Conservation (phyloP, 176 grass and related monocot species). For the Pharus latifolius region DNA sequence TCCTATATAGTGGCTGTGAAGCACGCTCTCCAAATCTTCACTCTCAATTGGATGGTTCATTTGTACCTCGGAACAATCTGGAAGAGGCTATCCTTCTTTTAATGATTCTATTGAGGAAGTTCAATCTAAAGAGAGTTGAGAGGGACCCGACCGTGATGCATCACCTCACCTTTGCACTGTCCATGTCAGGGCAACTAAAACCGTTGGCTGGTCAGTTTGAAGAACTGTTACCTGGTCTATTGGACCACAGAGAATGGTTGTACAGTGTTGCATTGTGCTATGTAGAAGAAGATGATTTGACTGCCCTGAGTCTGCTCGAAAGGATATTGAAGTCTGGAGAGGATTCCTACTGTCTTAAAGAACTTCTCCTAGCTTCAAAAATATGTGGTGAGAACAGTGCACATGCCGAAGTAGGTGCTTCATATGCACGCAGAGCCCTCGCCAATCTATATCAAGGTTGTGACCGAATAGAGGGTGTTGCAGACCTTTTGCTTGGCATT, state of each 20-base stretch:
- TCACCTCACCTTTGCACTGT: conserved; percentile 72
- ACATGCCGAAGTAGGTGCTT: conserved; percentile 43
- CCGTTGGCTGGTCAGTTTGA: conserved; percentile 53
- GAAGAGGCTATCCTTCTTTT: conserved; percentile 92
- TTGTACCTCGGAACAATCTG: conserved; percentile 70
- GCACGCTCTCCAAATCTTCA: conserved; percentile 33
- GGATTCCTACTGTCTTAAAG: conserved; percentile 48
- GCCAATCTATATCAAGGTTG: conserved; percentile 26
- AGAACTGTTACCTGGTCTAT: conserved; percentile 46
- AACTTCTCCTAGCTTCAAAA: conserved; percentile 80
- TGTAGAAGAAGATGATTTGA: conserved; percentile 49
- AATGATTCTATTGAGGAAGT: conserved; percentile 73
- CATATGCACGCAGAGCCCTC: conserved; percentile 66
- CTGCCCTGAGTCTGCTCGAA: conserved; percentile 57
- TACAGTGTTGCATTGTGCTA: conserved; percentile 79
- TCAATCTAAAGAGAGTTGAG: conserved; percentile 47
- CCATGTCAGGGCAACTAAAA: conserved; percentile 58
- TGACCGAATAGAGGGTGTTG: conserved; percentile 42
- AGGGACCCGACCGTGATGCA: conserved; percentile 65
- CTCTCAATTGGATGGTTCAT: conserved; percentile 53
- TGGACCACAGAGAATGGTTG: conserved; percentile 46
- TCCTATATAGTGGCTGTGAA: conserved; percentile 75
- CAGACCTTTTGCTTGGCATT: conserved; percentile 49
- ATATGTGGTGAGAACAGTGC: conserved; percentile 38
- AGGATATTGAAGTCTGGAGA: conserved; percentile 43